phyloP scores from a whole-genome alignment of 306 rosid species.

The Cercis canadensis region DNA sequence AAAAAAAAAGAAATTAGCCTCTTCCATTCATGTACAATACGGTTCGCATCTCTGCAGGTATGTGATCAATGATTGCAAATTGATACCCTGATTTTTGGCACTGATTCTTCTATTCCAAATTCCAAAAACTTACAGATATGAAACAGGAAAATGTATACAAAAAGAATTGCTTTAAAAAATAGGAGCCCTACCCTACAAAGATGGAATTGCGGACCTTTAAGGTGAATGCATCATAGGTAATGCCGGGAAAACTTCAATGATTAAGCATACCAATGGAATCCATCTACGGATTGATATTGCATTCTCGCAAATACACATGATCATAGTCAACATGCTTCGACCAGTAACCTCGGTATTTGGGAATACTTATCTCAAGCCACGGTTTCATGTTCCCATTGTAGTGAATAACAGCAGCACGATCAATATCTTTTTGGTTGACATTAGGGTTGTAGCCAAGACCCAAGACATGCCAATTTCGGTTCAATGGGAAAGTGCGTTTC shows the following conservation, averaged over 20 bases:
- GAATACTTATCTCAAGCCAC: conserved; percentile 94
- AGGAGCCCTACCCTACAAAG: conserved; percentile 47
- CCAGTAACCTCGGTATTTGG: conserved; percentile 83
- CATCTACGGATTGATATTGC: conserved; percentile 84
- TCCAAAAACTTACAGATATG: conserved; percentile 25
- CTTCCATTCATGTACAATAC: conserved; percentile 55
- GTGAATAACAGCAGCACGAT: conserved; percentile 83
- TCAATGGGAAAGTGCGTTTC: conserved; percentile 79
- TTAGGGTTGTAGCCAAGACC: conserved; percentile 89
- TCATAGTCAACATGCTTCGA: conserved; percentile 71
- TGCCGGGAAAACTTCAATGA: conserved; percentile 37
- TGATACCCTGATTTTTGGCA: conserved; percentile 17
- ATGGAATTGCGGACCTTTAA: conserved; percentile 49
- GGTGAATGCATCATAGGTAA: conserved; percentile 42
- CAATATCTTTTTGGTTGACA: conserved; percentile 67
- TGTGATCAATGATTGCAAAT: conserved; percentile 28
- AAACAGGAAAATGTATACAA: conserved; percentile 45
- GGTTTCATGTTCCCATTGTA: conserved; percentile 97
- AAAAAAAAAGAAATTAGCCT: conserved; percentile 30
- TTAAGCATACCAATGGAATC: conserved; percentile 27
- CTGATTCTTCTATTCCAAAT: conserved; percentile 39
- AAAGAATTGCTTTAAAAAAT: conserved; percentile 60
- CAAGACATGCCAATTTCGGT: conserved; percentile 79
- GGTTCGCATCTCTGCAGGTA: conserved; percentile 40
- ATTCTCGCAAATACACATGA: conserved; percentile 73